Conservation (phyloP, 441 rosid species). For the Populus hybrid region DNA sequence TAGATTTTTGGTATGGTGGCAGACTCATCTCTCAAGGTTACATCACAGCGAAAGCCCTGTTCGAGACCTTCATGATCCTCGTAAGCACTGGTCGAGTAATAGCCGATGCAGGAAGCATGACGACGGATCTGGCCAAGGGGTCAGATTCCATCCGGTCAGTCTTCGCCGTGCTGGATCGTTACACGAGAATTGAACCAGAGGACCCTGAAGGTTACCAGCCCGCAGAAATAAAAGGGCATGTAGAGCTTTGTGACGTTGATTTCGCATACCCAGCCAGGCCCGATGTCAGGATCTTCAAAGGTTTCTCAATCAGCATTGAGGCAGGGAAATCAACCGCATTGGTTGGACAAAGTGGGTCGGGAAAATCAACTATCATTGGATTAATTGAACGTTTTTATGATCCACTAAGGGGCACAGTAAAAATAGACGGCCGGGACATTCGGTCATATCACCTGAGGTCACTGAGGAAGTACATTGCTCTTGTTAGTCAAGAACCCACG, state of each 20-base stretch:
- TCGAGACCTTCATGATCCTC: constrained; percentile 65
- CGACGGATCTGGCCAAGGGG: constrained; percentile 64
- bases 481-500: constrained; percentile 77
- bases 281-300: constrained; percentile 43
- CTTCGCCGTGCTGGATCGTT: constrained; percentile 57
- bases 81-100: constrained; percentile 67
- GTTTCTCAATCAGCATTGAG: constrained; percentile 51
- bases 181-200: constrained; percentile 55
- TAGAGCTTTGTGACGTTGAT: constrained; percentile 45
- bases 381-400: constrained; percentile 71
- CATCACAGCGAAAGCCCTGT: constrained; percentile 47
- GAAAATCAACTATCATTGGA: constrained; percentile 69
- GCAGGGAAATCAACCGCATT: constrained; percentile 67
- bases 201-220: constrained; percentile 42
- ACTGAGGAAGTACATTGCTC: constrained; percentile 56
- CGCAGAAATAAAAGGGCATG: constrained; percentile 39
- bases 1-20: constrained; percentile 83
- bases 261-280: constrained; percentile 76
- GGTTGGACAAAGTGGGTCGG: constrained; percentile 80
- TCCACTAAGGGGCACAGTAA: constrained; percentile 46
- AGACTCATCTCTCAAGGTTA: constrained; percentile 51
- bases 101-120: constrained; percentile 83
- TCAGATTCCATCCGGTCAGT: constrained; percentile 54
- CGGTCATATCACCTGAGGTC: constrained; percentile 48
- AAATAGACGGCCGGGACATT: constrained; percentile 57